Base-by-base conservation (phyloP, 768 basidiomycete genomes). In the Clathrus columnatus region DNA sequence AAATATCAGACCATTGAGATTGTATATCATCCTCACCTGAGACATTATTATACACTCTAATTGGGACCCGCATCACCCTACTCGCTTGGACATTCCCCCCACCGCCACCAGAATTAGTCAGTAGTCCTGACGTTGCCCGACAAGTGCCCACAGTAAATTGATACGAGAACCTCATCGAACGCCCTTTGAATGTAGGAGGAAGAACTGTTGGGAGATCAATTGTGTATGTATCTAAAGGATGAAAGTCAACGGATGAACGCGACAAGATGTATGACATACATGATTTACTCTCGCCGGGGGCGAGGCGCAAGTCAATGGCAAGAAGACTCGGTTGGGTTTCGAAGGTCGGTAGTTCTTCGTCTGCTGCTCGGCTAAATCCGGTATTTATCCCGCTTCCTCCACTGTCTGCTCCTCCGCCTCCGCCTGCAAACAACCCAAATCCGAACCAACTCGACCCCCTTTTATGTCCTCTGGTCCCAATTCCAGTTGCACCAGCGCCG, bases 121-220 rank as follows among this genome's bases (percentile, higher is more conserved):
- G 36, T 36, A 36, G 10, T 3, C 36, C 36, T 36, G 36, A 36
- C 14, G 36, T 14, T 11, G 85, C 81, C 11, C 89, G 78, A 68
- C 87, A 94, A 0, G 89, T 84, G 1, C 93, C 93, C 1, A 98
- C 78, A n/a, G 87, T 75, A 11, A 99, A 79, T 60, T 93, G 85
- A 64, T 98, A 98, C 2, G 86, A 85, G 65, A 99, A 94, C 63
- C 75, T 78, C 57, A 97, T 74, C 2, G 85, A 77, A 44, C 87
- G 83, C 2, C 96, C 95, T 46, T 81, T 79, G 71, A 89, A 96
- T 0, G 93, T 91, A 0, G 96, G 96, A 1, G 96, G 96, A 0
- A 98, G 73, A 54, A 81, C 80, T 10, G 80, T 74, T 0, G 96
- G 95, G 1, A 99, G 72, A 0, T 71, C 69, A 11, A 94, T 70